phyloP scores from a whole-genome alignment of 805 yeast genomes.

The Debaryomyces hansenii region DNA sequence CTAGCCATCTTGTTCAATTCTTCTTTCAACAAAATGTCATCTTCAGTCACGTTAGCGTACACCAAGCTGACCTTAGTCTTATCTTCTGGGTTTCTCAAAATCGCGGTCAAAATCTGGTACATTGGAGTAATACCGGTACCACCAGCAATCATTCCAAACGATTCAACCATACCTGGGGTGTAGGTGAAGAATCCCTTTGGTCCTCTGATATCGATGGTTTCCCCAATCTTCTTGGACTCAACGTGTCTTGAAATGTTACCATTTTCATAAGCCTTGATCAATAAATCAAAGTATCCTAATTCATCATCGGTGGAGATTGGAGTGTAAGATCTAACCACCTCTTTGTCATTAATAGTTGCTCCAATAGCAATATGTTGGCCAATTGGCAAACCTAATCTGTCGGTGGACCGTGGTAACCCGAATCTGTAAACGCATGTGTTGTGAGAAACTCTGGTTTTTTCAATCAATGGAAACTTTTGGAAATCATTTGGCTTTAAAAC shows the following conservation, averaged over 20 bases:
- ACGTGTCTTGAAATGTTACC: conserved; percentile 82
- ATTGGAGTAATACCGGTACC: conserved; percentile 97
- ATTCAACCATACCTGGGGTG: conserved; percentile 71
- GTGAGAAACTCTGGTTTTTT: conserved; percentile 73
- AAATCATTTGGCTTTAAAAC: conserved; percentile 67
- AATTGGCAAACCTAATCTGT: conserved; percentile 82
- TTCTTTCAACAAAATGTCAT: conserved; percentile 75
- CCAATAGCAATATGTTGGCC: conserved; percentile 90
- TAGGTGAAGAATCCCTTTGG: conserved; percentile 90
- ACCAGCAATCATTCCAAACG: conserved; percentile 90
- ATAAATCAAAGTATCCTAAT: conserved; percentile 78
- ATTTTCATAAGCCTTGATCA: conserved; percentile 80
- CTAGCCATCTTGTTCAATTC: conserved; percentile 71
- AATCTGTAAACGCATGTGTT: conserved; percentile 84
- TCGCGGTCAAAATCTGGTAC: conserved; percentile 87
- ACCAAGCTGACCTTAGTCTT: conserved; percentile 70
- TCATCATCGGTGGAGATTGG: conserved; percentile 82
- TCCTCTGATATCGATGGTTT: conserved; percentile 74
- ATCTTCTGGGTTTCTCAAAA: conserved; percentile 74
- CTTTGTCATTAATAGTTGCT: conserved; percentile 76
- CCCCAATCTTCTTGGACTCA: conserved; percentile 74
- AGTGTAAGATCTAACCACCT: conserved; percentile 82
- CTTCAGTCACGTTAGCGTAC: conserved; percentile 78
- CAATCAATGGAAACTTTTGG: conserved; percentile 76
- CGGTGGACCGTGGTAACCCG: conserved; percentile 72